A percentile compares a stretch with the other conserved stretches of the same genome.
phyloP scores from a whole-genome alignment of 2,329 filamentous ascomycete species.

The Dactylellina sp. region DNA sequence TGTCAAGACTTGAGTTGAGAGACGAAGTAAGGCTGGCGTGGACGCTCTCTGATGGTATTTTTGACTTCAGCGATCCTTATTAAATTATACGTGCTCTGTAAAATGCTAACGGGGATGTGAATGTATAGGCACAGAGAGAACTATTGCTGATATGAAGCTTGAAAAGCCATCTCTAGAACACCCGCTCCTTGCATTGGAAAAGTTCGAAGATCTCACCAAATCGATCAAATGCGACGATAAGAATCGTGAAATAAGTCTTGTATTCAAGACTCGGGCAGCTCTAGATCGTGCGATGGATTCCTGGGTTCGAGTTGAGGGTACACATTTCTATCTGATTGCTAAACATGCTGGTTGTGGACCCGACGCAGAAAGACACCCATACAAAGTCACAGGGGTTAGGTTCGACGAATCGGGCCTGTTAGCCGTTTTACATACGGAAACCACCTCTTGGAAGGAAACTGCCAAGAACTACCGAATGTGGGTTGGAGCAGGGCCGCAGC shows the following conservation, averaged over 20 bases:
- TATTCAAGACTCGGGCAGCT: slow-evolving; percentile 60
- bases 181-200: slow-evolving; percentile 61
- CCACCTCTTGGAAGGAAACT: slow-evolving; percentile 34
- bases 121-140: slow-evolving; percentile 12
- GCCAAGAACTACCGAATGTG: slow-evolving; percentile 19
- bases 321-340: slow-evolving; percentile 61
- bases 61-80: not conserved
- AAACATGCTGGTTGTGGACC: slow-evolving; percentile 62
- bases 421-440: slow-evolving; percentile 18
- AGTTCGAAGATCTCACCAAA: slow-evolving; percentile 61
- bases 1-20: slow-evolving; percentile 58
- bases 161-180: slow-evolving; percentile 60
- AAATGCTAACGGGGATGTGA: not conserved
- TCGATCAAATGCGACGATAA: slow-evolving; percentile 60
- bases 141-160: slow-evolving; percentile 62
- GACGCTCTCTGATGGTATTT: slow-evolving; percentile 20
- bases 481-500: slow-evolving; percentile 8
- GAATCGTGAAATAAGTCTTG: slow-evolving; percentile 59
- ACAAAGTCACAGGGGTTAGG: slow-evolving; percentile 45
- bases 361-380: slow-evolving; percentile 61
- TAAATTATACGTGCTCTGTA: not conserved
- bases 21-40: slow-evolving; percentile 59
- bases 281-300: slow-evolving; percentile 60
- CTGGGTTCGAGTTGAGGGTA: slow-evolving; percentile 61
- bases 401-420: slow-evolving; percentile 25